Conservation (phyloP, 345 rosid genomes). For the Camelina neglecta region DNA sequence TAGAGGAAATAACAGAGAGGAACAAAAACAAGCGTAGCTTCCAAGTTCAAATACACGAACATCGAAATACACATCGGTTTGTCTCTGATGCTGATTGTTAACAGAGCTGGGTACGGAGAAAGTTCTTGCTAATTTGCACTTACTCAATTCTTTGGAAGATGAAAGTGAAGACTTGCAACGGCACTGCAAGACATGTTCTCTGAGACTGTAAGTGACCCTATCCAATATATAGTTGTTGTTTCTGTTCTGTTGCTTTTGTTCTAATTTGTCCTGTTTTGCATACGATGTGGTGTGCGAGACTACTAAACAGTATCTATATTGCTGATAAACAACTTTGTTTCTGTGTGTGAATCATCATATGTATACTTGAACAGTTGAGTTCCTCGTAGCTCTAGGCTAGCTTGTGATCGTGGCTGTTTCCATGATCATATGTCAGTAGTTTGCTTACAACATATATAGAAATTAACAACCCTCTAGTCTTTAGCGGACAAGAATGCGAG, state of each 20-base stretch:
- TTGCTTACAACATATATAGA: conserved; percentile 3
- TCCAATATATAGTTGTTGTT: not conserved
- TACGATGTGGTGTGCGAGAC: not conserved
- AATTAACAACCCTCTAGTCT: not conserved
- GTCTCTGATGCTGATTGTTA: too few relatives aligned
- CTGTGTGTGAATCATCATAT: not conserved
- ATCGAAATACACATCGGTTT: too few relatives aligned
- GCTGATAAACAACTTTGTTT: not conserved
- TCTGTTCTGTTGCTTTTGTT: not conserved
- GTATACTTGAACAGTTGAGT: not conserved
- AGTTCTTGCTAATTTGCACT: too few relatives aligned
- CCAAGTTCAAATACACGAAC: too few relatives aligned
- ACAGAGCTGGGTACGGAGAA: too few relatives aligned
- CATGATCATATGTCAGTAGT: not conserved
- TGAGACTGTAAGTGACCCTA: conserved; percentile 42
- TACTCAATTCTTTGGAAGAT: not conserved
- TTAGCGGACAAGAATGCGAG: not conserved
- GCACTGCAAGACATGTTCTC: conserved; percentile 46
- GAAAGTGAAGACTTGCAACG: conserved; percentile 36
- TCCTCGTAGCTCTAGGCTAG: not conserved
- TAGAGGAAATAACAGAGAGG: too few relatives aligned
- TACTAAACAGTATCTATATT: not conserved
- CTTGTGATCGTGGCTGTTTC: not conserved
- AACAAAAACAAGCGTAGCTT: too few relatives aligned
- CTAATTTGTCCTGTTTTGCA: not conserved